Evolutionary conservation across 805 yeast species (phyloP).

Genomic region (Candida bentonensis): DNA sequence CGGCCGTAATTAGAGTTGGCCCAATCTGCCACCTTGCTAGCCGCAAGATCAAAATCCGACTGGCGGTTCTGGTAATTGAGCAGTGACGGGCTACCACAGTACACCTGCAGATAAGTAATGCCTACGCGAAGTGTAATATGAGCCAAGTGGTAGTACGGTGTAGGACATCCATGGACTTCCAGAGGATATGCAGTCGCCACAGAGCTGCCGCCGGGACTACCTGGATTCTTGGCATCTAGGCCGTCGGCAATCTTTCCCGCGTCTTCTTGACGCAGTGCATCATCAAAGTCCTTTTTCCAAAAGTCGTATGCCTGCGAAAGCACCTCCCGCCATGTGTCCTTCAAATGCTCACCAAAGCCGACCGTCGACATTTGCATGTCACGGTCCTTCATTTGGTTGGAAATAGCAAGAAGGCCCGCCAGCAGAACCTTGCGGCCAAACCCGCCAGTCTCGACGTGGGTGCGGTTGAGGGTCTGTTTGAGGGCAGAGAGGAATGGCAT

Average conservation of each 20-base stretch:
- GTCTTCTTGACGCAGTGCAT: constrained; percentile 6
- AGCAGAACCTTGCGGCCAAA: constrained; percentile 56
- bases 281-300: constrained; percentile 32
- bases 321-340: constrained; percentile 55
- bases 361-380: constrained; percentile 43
- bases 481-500: constrained; percentile 40
- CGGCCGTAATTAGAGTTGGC: constrained; percentile 34
- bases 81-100: constrained; percentile 71
- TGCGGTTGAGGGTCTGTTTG: constrained; percentile 42
- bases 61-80: constrained; percentile 52
- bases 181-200: constrained; percentile 9
- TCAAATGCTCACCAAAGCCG: constrained; percentile 25
- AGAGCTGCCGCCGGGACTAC: constrained; percentile 1
- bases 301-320: constrained; percentile 56
- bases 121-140: constrained; percentile 59
- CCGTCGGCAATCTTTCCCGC: neutral
- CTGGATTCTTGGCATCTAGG: neutral
- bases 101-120: constrained; percentile 65
- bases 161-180: constrained; percentile 39
- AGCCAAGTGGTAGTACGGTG: constrained; percentile 58
- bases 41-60: constrained; percentile 34
- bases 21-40: constrained; percentile 39
- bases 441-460: constrained; percentile 32
- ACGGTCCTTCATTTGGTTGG: constrained; percentile 61
- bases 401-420: constrained; percentile 51